These are phyloP conservation scores for Vaccinium vitisidaea DNA, from an alignment of 148 eudicot genomes.

Conservation along the genomic window DNA sequence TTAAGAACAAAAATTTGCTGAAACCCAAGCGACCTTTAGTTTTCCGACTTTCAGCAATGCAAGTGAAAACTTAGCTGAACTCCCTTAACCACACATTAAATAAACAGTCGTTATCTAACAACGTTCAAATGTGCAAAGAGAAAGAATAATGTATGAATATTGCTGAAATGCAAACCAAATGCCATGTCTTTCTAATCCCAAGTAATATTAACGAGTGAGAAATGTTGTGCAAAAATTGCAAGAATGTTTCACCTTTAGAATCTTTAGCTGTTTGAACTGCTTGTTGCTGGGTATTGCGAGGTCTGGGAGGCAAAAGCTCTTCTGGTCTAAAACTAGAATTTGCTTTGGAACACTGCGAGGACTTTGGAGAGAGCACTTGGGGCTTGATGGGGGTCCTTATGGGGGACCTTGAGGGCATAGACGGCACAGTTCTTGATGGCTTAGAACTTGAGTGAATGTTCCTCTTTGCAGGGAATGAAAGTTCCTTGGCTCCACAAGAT, in stretches of 20 bases:
- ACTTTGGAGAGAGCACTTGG: not conserved
- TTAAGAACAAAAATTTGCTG: no score
- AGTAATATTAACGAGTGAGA: not conserved
- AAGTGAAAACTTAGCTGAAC: no score
- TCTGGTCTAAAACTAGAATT: not conserved
- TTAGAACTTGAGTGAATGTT: not conserved
- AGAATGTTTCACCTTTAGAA: constrained; percentile 9
- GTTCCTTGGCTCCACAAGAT: constrained; percentile 17
- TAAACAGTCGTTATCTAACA: no score
- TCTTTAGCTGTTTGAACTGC: not conserved
- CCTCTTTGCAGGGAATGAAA: constrained; percentile 1
- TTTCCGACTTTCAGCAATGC: no score
- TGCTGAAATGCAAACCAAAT: not conserved
- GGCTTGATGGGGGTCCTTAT: not conserved
- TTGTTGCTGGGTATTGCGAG: not conserved
- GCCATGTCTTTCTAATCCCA: not conserved
- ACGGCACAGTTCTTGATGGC: not conserved
- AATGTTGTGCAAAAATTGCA: not conserved
- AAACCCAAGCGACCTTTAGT: no score
- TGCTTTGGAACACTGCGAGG: not conserved
- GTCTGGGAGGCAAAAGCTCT: not conserved
- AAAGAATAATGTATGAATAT: no score
- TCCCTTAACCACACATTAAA: no score
- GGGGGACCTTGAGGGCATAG: not conserved
- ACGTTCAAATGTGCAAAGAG: no score